Base-by-base conservation (phyloP, 768 basidiomycete species). In the Amanita subjunquillea region DNA sequence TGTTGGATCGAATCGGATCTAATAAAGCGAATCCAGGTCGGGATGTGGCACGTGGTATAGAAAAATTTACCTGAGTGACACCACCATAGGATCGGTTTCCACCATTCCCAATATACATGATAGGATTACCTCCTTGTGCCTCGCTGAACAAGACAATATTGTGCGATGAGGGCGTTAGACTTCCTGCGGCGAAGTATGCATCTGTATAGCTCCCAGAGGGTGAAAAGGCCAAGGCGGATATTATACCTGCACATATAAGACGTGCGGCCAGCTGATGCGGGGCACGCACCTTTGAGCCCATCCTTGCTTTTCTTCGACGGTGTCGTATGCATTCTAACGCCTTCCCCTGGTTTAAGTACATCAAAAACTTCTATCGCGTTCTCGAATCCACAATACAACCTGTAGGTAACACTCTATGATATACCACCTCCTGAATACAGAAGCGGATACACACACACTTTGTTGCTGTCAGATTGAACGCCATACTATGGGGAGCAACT, bases 331-430 rank as follows among this genome's bases (percentile, higher is more conserved):
- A 92, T 57, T 2, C 93, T 77, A 0, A 73, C 76, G 2, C 89
- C 88, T 58, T 80, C 77, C 0, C 92, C 90, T 0, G 92, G 92
- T 23, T 67, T 65, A 8, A 75, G 68, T 4, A 94, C 64, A 59
- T 93, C 88, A 61, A 94, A 89, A 13, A 91, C 74, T 64, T 93
- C 91, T 47, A 95, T 86, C 5, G 89, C 85, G 57, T 84, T 78
- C 64, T 91, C 85, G 55, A 85, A 87, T 0, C 91, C 91, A 61
- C 92, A 92, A 65, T 91, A 95, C 2, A 95, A 64, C 58, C 91
- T 90, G 59, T 12, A 30, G 20, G 54, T 2, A 23, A 41, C 5
- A 51, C 25, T 55, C 10, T 30, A 27, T 23, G 22, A 44, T 40
- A 27, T 17, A 51, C 25, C 7, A 29, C 30, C 34, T 17, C 36